Base-by-base conservation (phyloP, 345 rosid genomes). In the Geranium brycei region DNA sequence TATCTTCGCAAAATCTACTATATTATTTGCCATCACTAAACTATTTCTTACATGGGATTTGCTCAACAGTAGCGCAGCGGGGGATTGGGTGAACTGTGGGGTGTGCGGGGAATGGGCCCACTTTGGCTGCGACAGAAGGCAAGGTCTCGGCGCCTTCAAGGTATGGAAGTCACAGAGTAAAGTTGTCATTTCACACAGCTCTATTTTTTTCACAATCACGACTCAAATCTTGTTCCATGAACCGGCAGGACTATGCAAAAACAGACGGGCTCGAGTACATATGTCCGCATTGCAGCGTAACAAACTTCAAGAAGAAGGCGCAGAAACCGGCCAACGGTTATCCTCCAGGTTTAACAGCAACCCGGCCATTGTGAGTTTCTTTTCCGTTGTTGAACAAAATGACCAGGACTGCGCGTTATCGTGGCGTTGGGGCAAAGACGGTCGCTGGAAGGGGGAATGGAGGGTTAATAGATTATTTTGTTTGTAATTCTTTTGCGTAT, bases 51-150 rank as follows among this genome's bases (percentile, higher is more conserved):
- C 2, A 47, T 47, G 53, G 3, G 14, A 47, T 11, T 47, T 11
- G 53, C 11, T 10, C 53, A 14, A 66, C 78, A 81, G 82, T 69
- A 77, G 85, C 3, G 82, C 85, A 41, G 78, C 85, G n/a, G 85
- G 85, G 32, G 85, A 81, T 63, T 81, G 82, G 85, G 85, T 81
- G 63, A 81, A 81, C 62, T 81, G 85, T 57, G 85, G 85, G 51
- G 72, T 72, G 5, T 78, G 85, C 53, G 85, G 78, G 2, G 85
- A 81, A 69, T 81, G 85, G 85, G 85, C 85, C 19, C 85, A 81
- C 64, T 81, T 81, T 51, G 85, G 85, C 61, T 81, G 85, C 38
- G 85, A 81, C 57, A 75, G 85, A 74, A 71, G 85, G 74, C 85
- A 78, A 63, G 82, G 85, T 14, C 85, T 81, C 3, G 85, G 85